phyloP scores from a whole-genome alignment of 192 early-diverging fungal species.

The Kickxella alabastrina region DNA sequence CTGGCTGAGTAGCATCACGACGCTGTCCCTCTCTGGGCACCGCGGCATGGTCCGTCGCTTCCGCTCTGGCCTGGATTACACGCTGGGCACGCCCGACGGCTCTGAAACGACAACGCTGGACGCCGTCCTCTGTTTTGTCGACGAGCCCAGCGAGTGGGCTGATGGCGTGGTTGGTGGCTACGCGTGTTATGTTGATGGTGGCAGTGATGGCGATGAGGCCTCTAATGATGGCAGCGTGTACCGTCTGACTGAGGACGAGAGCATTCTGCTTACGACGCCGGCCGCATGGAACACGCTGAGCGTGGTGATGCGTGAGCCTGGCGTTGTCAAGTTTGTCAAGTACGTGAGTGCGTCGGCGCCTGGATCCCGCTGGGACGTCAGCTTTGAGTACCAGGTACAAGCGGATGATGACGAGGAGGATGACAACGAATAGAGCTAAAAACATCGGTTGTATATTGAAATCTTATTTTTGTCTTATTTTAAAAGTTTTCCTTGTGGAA shows the following conservation, averaged over 20 bases:
- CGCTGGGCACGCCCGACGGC: conserved; percentile 61
- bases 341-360: conserved; percentile 74
- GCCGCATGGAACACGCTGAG: conserved; percentile 64
- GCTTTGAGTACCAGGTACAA: conserved; percentile 61
- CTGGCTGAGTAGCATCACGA: conserved; percentile 58
- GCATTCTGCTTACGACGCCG: conserved; percentile 65
- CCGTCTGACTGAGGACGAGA: conserved; percentile 57
- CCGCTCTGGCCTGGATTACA: conserved; percentile 78
- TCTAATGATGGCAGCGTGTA: conserved; percentile 63
- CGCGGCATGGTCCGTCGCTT: conserved; percentile 67
- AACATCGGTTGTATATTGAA: not conserved
- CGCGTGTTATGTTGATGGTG: conserved; percentile 69
- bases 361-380: conserved; percentile 75
- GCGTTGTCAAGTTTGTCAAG: conserved; percentile 76
- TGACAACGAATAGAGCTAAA: not conserved
- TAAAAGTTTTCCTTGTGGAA: conserved; percentile 74
- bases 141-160: conserved; percentile 51
- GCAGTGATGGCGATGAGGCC: conserved; percentile 64
- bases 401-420: conserved; percentile 24
- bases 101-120: conserved; percentile 56
- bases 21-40: conserved; percentile 34
- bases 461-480: not conserved
- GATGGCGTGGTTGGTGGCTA: conserved; percentile 68
- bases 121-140: conserved; percentile 60
- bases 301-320: conserved; percentile 68